Percentiles rank a stretch among this genome's conserved stretches.
phyloP scores from a whole-genome alignment of 805 yeast species.

The Cyberlindnera sargentensis region DNA sequence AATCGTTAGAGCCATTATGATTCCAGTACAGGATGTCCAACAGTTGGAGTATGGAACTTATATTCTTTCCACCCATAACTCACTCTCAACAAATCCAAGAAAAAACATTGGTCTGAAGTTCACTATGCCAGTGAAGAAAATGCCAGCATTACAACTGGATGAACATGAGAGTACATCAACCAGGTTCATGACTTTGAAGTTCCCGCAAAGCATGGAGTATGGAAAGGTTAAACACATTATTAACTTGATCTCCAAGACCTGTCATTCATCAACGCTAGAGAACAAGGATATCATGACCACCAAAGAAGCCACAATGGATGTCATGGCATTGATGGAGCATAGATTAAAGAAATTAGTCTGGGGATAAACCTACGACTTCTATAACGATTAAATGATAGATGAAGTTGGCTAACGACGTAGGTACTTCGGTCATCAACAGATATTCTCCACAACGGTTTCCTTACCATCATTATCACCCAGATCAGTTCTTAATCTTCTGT shows the following conservation, averaged over 20 bases:
- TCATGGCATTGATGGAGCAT: conserved; percentile 30
- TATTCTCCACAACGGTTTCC: conserved; percentile 46
- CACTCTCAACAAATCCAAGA: conserved; percentile 22
- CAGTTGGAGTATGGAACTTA: conserved; percentile 27
- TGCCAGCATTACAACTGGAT: not conserved
- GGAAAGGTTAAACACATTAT: conserved; percentile 17
- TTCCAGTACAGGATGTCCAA: conserved; percentile 15
- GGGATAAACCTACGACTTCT: conserved; percentile 20
- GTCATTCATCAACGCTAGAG: conserved; percentile 18
- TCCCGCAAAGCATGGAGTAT: conserved; percentile 22
- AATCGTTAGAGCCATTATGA: conserved; percentile 11
- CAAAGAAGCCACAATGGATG: conserved; percentile 30
- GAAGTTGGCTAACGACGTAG: too few species aligned
- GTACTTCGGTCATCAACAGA: conserved; percentile 37
- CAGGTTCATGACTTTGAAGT: conserved; percentile 16
- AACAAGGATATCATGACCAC: conserved; percentile 28
- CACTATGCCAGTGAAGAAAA: conserved; percentile 3
- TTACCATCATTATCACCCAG: conserved; percentile 57
- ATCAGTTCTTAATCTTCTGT: conserved; percentile 59
- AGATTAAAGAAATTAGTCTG: conserved; percentile 32
- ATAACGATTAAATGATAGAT: too few species aligned
- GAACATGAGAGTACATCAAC: not conserved
- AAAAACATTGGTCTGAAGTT: conserved; percentile 28
- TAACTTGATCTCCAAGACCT: conserved; percentile 19
- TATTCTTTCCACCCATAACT: conserved; percentile 16